Conservation (phyloP, 768 basidiomycete species). For the Baorangia bicolor region DNA sequence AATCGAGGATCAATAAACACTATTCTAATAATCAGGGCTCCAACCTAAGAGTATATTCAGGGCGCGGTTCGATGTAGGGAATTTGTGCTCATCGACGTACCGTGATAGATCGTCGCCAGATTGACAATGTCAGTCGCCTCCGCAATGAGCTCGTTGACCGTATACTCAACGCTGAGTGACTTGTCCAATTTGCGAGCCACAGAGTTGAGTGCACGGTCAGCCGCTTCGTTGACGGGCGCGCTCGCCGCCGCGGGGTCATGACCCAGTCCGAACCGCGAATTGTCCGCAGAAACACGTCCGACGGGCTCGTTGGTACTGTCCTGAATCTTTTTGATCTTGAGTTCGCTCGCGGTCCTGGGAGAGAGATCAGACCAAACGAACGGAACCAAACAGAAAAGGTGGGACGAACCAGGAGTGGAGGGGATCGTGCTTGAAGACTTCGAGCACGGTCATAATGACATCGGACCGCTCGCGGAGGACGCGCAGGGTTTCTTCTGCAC, state of each 20-base stretch:
- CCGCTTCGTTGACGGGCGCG: constrained; percentile 76
- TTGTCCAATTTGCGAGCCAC: constrained; percentile 84
- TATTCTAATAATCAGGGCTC: constrained; percentile 38
- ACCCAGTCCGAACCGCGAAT: constrained; percentile 44
- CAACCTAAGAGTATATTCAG: constrained; percentile 34
- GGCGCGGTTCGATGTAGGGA: background rate
- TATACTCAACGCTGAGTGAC: constrained; percentile 85
- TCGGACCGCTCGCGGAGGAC: constrained; percentile 84
- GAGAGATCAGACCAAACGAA: background rate
- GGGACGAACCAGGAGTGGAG: constrained; percentile 79
- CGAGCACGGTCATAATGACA: constrained; percentile 90
- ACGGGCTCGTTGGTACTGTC: constrained; percentile 34
- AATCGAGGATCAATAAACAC: background rate
- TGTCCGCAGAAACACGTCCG: constrained; percentile 22
- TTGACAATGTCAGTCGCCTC: constrained; percentile 79
- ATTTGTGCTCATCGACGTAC: constrained; percentile 40
- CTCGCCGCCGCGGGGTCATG: constrained; percentile 57
- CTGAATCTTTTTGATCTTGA: constrained; percentile 69
- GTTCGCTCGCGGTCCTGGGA: constrained; percentile 72
- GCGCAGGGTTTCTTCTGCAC: constrained; percentile 91
- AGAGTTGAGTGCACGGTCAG: constrained; percentile 81
- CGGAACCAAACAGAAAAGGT: background rate
- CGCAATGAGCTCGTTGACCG: constrained; percentile 89
- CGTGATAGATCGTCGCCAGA: constrained; percentile 74
- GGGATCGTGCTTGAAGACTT: constrained; percentile 97